phyloP scores from a whole-genome alignment of 139 green algal genomes.

The Desmodesmus armatus region DNA sequence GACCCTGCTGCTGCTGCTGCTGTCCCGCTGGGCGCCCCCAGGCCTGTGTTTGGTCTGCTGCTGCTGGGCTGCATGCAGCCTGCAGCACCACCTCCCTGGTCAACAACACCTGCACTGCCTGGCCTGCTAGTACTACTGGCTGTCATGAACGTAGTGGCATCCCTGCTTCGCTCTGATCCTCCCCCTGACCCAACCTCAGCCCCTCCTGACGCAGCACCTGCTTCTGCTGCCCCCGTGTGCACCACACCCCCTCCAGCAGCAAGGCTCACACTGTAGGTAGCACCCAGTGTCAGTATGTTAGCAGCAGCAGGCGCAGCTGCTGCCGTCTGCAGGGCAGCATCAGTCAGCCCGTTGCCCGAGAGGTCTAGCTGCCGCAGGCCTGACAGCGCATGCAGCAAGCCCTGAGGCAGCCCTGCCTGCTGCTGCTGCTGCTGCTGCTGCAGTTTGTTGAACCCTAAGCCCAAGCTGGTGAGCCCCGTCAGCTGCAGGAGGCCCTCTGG shows the following conservation, averaged over 20 bases:
- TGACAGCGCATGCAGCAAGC: neutral
- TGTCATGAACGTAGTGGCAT: neutral
- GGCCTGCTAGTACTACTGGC: neutral
- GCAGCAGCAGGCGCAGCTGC: neutral
- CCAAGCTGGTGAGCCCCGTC: neutral
- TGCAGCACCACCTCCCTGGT: neutral
- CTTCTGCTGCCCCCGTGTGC: neutral
- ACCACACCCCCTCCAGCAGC: neutral
- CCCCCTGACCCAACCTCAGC: neutral
- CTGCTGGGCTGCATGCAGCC: neutral
- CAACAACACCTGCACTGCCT: neutral
- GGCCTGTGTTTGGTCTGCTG: neutral
- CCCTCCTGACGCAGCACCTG: neutral
- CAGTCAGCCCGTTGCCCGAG: neutral
- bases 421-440: neutral
- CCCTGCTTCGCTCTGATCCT: neutral
- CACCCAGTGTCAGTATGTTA: no score
- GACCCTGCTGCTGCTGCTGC: neutral
- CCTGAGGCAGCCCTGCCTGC: neutral
- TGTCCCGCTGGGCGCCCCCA: no score
- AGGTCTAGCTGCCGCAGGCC: slow-evolving; percentile 10
- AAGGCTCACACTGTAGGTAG: no score
- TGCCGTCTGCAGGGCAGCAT: neutral
- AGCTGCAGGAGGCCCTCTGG: neutral
- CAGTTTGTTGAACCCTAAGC: slow-evolving; percentile 18